Conservation (phyloP, 257 asterid genomes). For the Schizonepeta tenuifolia region DNA sequence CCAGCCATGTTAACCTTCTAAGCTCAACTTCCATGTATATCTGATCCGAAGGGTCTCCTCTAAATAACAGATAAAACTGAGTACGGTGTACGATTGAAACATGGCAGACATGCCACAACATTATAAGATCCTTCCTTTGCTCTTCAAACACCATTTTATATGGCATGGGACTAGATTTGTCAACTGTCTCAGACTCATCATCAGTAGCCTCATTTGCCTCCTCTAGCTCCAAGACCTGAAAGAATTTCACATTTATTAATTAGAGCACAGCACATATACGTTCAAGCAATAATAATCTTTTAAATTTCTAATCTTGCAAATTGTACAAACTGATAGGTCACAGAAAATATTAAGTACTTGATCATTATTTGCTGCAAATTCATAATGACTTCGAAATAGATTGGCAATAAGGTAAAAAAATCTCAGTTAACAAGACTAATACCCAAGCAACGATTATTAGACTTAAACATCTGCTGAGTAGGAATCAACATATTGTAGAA, state of each 20-base stretch:
- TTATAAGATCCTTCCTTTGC: constrained; percentile 79
- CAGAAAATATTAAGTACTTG: background rate
- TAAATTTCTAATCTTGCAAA: background rate
- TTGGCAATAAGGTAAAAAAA: background rate
- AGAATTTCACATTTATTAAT: constrained; percentile 7
- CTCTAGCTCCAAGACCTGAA: constrained; percentile 90
- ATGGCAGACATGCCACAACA: constrained; percentile 97
- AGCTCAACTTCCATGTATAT: constrained; percentile 95
- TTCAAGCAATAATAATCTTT: background rate
- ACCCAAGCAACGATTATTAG: background rate
- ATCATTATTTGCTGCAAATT: background rate
- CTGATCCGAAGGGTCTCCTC: constrained; percentile 85
- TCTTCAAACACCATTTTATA: constrained; percentile 74
- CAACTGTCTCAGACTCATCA: constrained; percentile 57
- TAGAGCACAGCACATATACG: background rate
- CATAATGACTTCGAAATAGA: background rate
- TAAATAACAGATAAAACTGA: constrained; percentile 78
- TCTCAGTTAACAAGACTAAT: background rate
- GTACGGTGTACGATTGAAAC: constrained; percentile 90
- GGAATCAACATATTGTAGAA: background rate
- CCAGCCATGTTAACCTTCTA: constrained; percentile 86
- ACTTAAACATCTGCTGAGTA: constrained; percentile 7
- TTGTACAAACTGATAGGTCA: background rate
- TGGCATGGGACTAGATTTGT: constrained; percentile 61
- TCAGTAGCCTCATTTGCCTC: constrained; percentile 64